A percentile compares a stretch with the other conserved stretches of the same genome.
phyloP scores from a whole-genome alignment of 805 yeast genomes.

The Cyberlindnera sargentensis region DNA sequence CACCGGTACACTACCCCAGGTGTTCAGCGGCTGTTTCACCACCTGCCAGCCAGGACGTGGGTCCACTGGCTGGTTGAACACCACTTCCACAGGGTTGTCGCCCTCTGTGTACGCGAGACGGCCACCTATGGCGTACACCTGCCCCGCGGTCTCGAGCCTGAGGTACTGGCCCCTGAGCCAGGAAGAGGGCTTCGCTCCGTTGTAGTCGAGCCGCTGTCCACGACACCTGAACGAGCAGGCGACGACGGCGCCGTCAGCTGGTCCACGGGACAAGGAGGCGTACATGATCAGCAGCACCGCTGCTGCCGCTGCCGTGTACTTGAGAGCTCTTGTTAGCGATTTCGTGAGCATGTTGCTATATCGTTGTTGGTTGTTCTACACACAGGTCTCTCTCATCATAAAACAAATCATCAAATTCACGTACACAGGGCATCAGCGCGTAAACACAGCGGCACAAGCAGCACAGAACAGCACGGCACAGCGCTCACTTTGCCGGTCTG shows the following conservation, averaged over 20 bases:
- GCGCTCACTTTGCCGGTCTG: constrained; percentile 4
- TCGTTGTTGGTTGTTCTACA: background rate
- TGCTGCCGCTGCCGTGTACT: background rate
- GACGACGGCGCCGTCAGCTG: background rate
- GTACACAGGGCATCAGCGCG: background rate
- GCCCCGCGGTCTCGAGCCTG: constrained; percentile 6
- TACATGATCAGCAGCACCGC: too few relatives aligned
- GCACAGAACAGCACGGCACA: background rate
- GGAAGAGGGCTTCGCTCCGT: constrained; percentile 6
- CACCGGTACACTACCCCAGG: constrained; percentile 12
- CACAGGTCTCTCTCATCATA: background rate
- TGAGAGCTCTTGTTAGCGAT: background rate
- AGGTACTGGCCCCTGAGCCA: constrained; percentile 10
- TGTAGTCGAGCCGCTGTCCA: constrained; percentile 4
- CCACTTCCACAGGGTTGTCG: constrained; percentile 47
- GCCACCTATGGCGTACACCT: constrained; percentile 6
- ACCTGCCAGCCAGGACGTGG: constrained; percentile 68
- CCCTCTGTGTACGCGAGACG: constrained; percentile 37
- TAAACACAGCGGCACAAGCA: background rate
- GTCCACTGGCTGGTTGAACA: constrained; percentile 69
- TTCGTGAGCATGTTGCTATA: background rate
- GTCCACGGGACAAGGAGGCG: too few relatives aligned
- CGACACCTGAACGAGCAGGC: background rate
- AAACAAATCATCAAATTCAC: background rate
- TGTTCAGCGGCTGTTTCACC: constrained; percentile 5